Conservation (phyloP, 306 rosid genomes). For the Chamaecrista fasciculata region DNA sequence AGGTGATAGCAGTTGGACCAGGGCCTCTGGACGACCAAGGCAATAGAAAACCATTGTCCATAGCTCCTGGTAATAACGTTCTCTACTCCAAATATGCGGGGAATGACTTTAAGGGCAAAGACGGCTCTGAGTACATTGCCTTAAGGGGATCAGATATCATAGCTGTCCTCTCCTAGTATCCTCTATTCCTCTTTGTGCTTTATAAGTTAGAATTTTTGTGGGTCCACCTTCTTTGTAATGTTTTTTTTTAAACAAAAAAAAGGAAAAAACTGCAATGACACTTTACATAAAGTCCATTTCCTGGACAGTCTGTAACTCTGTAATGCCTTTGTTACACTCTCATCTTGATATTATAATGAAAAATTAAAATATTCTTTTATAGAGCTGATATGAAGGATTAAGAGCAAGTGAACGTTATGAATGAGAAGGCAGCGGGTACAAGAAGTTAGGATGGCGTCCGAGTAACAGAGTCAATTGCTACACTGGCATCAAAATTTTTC, state of each 20-base stretch:
- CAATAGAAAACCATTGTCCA: slow-evolving; percentile 54
- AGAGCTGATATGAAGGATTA: too few species aligned
- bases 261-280: slow-evolving; percentile 29
- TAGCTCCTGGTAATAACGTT: slow-evolving; percentile 56
- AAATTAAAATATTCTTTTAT: too few species aligned
- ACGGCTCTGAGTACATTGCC: slow-evolving; percentile 70
- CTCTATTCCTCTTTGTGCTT: slow-evolving; percentile 2
- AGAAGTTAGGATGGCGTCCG: neutral
- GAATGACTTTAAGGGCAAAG: slow-evolving; percentile 88
- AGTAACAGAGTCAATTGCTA: slow-evolving; percentile 9
- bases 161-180: slow-evolving; percentile 67
- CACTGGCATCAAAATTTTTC: slow-evolving; percentile 13
- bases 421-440: neutral
- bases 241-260: neutral
- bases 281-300: slow-evolving; percentile 30
- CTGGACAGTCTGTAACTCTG: neutral
- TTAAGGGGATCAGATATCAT: slow-evolving; percentile 74
- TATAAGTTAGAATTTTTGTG: slow-evolving; percentile 7
- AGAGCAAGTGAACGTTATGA: too few species aligned
- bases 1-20: slow-evolving; percentile 76
- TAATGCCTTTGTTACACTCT: neutral
- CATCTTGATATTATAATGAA: neutral
- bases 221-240: slow-evolving; percentile 16
- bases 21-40: slow-evolving; percentile 76
- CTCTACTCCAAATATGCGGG: slow-evolving; percentile 85